phyloP scores from a whole-genome alignment of 345 rosid genomes.

The Barbarea vulgaris region DNA sequence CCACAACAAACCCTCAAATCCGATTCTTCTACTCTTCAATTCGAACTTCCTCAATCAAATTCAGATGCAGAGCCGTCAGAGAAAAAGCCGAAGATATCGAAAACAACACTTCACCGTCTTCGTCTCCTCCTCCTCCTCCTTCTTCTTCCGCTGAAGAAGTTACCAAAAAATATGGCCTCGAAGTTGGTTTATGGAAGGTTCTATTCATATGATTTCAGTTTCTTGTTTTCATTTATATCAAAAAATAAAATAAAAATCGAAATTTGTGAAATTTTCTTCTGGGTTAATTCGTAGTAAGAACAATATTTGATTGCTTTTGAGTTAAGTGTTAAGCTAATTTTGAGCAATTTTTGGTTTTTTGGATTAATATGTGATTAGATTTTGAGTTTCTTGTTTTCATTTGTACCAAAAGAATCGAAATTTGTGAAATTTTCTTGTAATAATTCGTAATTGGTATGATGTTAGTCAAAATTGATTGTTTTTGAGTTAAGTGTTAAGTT shows the following conservation, averaged over 20 bases:
- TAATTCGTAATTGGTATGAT: not conserved
- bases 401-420: not conserved
- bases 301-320: not conserved
- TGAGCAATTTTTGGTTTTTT: not conserved
- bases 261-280: not conserved
- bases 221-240: not conserved
- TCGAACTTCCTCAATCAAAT: constrained; percentile 36
- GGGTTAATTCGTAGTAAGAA: not conserved
- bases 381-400: not conserved
- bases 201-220: not conserved
- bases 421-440: not conserved
- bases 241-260: not conserved
- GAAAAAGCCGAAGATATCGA: constrained; percentile 57
- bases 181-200: constrained; percentile 95
- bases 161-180: constrained; percentile 86
- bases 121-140: constrained; percentile 48
- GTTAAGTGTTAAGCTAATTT: not conserved
- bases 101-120: constrained; percentile 32
- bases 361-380: constrained; percentile 42
- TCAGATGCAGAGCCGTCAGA: constrained; percentile 59
- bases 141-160: constrained; percentile 62
- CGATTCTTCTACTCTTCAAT: constrained; percentile 32
- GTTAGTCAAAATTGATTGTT: not conserved
- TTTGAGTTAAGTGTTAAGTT: not conserved
- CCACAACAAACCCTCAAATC: constrained; percentile 32